Percentiles rank a stretch among this genome's conserved stretches.
phyloP scores from a whole-genome alignment of 306 rosid genomes.

The Prunus padus region DNA sequence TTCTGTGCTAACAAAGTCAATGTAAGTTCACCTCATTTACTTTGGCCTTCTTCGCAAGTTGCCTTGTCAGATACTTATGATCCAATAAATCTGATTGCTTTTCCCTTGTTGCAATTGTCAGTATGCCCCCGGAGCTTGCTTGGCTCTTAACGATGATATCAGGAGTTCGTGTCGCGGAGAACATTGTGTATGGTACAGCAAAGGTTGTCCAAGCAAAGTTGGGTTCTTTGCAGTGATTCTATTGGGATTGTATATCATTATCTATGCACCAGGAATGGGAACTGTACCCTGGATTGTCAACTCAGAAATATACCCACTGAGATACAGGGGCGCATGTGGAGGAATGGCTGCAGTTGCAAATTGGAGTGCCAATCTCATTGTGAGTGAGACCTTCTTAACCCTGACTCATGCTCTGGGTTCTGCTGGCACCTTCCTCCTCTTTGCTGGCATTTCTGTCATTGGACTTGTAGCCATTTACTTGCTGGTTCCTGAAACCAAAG shows the following conservation, averaged over 20 bases:
- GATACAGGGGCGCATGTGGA: conserved; percentile 74
- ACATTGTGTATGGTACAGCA: conserved; percentile 55
- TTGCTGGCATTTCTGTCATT: conserved; percentile 54
- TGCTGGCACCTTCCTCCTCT: conserved; percentile 69
- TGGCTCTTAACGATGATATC: conserved; percentile 38
- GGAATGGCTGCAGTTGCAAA: conserved; percentile 81
- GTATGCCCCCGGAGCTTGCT: conserved; percentile 73
- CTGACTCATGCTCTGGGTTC: conserved; percentile 52
- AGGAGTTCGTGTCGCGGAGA: conserved; percentile 32
- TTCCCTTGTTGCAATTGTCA: conserved; percentile 22
- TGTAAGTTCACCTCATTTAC: conserved; percentile 39
- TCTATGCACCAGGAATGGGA: conserved; percentile 81
- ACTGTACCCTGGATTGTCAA: conserved; percentile 82
- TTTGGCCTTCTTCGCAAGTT: background rate
- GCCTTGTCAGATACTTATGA: background rate
- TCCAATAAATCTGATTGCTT: background rate
- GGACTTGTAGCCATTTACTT: conserved; percentile 53
- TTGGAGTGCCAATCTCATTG: conserved; percentile 71
- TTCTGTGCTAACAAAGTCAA: conserved; percentile 46
- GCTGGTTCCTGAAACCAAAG: conserved; percentile 68
- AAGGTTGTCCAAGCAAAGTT: conserved; percentile 73
- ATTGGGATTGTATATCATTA: conserved; percentile 62
- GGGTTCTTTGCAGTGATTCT: conserved; percentile 65
- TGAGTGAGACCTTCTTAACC: conserved; percentile 68
- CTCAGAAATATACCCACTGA: conserved; percentile 76